Percentiles rank a stretch among this genome's conserved stretches.
phyloP scores from a whole-genome alignment of 176 grass and related monocot genomes.

The Ensete ventricosum region DNA sequence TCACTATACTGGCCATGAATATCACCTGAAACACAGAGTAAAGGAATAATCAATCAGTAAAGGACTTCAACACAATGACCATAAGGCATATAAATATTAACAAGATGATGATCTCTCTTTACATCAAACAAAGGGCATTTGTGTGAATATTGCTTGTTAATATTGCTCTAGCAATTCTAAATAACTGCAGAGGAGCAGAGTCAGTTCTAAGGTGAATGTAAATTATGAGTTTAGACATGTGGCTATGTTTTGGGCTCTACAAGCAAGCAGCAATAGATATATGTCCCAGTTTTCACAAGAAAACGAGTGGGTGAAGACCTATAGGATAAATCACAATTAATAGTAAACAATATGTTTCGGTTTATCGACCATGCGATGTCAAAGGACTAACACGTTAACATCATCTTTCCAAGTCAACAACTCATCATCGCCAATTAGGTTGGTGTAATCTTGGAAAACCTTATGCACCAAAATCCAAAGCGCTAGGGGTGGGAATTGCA shows the following conservation, averaged over 20 bases:
- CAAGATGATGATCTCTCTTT: not conserved
- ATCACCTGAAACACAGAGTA: constrained; percentile 41
- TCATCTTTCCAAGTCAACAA: not conserved
- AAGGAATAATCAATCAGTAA: not conserved
- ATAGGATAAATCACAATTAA: no score
- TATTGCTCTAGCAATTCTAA: not conserved
- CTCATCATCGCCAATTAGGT: not conserved
- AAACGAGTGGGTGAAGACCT: no score
- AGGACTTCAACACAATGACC: not conserved
- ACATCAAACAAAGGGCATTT: not conserved
- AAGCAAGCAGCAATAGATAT: not conserved
- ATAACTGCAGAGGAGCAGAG: not conserved
- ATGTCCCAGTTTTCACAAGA: not conserved
- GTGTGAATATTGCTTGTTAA: not conserved
- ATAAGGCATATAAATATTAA: not conserved
- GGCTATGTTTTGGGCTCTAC: not conserved
- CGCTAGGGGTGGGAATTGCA: not conserved
- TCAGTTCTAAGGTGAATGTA: not conserved
- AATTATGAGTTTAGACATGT: not conserved
- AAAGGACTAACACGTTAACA: not conserved
- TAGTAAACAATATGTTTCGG: not conserved
- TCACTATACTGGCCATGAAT: constrained; percentile 95
- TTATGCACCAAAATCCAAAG: not conserved
- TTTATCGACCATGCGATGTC: not conserved
- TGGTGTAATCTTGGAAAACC: not conserved